Base-by-base conservation (phyloP, 2,329 filamentous ascomycete genomes). In the Fusarium odoratissimum region DNA sequence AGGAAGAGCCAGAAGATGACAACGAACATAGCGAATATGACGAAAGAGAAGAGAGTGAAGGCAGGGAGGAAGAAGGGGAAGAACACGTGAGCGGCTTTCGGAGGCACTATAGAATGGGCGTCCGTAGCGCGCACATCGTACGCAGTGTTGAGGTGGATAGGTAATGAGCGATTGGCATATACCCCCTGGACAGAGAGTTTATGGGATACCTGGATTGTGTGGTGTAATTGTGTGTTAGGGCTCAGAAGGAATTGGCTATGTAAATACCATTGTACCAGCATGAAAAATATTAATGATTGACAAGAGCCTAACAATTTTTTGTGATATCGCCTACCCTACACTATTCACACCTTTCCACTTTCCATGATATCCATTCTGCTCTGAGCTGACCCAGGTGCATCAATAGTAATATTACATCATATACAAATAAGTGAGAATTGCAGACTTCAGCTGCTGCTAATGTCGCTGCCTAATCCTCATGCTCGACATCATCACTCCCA, bases 91-190 rank as follows among this genome's bases (percentile, higher is more conserved):
- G 45, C 12, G 31, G 45, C 17, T 23, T 38, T 30, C 45, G 56
- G 33, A 59, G 44, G 23, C 23, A 52, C 33, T 28, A 51, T 23
- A 52, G 45, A 5, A n/a, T 49, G 21, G 56, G 56, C 7, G 25
- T 52, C 13, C 56, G 56, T 51, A 33, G 44, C 35, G 44, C 33
- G 33, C 56, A 52, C 33, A 52, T 60, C 8, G 48, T 60, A 10
- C 57, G 21, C 23, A 55, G 46, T 30, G 46, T 60, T 30, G 57
- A 60, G 37, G 49, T 54, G 19, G 49, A 54, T n/a, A 13, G 33
- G 9, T 16, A 21, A 21, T n/a, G 14, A 28, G 33, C 28, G 33
- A 8, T n/a, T 52, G 23, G 19, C 23, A 38, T 28, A 52, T 16
- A 38, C 13, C 23, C 13, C 13, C 31, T 16, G 3, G 17, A 28